Evolutionary conservation across 208 protist genomes (phyloP).

Genomic region (Angomonas ambiguus): DNA sequence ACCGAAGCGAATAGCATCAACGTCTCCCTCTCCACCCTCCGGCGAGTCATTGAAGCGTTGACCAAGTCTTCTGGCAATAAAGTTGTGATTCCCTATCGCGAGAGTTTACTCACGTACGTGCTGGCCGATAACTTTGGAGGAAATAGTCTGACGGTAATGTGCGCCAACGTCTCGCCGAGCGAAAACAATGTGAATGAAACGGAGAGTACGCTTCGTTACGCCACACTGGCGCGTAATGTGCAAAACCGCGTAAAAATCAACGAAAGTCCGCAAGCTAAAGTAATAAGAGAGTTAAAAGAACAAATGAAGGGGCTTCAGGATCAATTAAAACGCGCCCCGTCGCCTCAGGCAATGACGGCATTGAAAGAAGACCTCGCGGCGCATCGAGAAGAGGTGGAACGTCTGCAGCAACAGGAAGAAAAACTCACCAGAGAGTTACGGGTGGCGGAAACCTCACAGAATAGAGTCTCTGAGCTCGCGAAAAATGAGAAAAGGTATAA

Average conservation of each 20-base stretch:
- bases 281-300: slow-evolving; percentile 81
- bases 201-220: slow-evolving; percentile 81
- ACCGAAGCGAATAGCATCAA: slow-evolving; percentile 76
- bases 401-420: background rate
- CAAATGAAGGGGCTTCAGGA: slow-evolving; percentile 45
- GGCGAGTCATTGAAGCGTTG: slow-evolving; percentile 68
- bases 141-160: slow-evolving; percentile 80
- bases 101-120: slow-evolving; percentile 90
- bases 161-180: slow-evolving; percentile 77
- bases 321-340: slow-evolving; percentile 22
- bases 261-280: slow-evolving; percentile 68
- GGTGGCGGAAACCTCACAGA: slow-evolving; percentile 12
- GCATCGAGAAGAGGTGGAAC: background rate
- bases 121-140: slow-evolving; percentile 81
- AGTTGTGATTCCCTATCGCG: slow-evolving; percentile 58
- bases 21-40: slow-evolving; percentile 61
- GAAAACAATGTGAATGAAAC: slow-evolving; percentile 58
- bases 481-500: slow-evolving; percentile 7
- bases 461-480: slow-evolving; percentile 13
- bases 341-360: slow-evolving; percentile 19
- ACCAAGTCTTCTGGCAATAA: slow-evolving; percentile 16
- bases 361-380: slow-evolving; percentile 15
- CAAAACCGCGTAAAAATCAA: slow-evolving; percentile 85
- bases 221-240: slow-evolving; percentile 66
- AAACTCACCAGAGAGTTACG: slow-evolving; percentile 6